Base-by-base conservation (phyloP, 2,329 filamentous ascomycete species). In the Elsinoe necatrix region DNA sequence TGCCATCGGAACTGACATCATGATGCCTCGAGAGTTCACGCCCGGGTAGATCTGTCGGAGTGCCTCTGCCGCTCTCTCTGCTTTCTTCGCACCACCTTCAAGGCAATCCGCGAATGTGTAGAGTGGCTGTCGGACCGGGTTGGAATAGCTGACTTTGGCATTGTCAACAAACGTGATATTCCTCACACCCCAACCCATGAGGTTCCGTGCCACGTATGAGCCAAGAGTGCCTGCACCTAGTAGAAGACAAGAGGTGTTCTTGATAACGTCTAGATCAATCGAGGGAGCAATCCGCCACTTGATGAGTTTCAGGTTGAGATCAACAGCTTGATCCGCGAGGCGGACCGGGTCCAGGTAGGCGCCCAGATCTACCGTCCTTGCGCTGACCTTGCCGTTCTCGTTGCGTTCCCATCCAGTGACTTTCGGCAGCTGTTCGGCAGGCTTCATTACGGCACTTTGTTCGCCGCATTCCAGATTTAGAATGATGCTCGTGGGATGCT, bases 111-210 rank as follows among this genome's bases (percentile, higher is more conserved):
- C 80, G 65, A 95, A 96, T 58, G 84, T 83, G 70, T 95, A 98
- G 1, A 98, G 78, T 1, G 93, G 92, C 68, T 98, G 93, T 31
- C 93, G 84, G 8, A 97, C 93, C 0, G 93, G 93, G 65, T 98
- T 98, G 1, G 92, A 97, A 69, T 90, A 98, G 5, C 91, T 96
- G 31, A 98, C 92, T 3, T 80, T 82, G 9, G 88, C 93, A 65
- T 95, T 95, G 72, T 98, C 93, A 60, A 98, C 83, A 68, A 98
- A 95, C 0, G 91, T 96, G 63, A 98, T 92, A 68, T 95, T 93
- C 21, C 87, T 82, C 9, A 97, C 90, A 11, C 93, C 93, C 93
- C 93, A 98, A 1, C 89, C 93, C 79, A 97, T 85, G 39, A 98
- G 72, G 59, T 91, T 95, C 54, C 93, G 81, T 9, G 91, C 89